Evolutionary conservation across 495 filamentous ascomycete genomes (phyloP), one percentile per base, ranked within the genome.

Genomic region (Tuber borchii): DNA sequence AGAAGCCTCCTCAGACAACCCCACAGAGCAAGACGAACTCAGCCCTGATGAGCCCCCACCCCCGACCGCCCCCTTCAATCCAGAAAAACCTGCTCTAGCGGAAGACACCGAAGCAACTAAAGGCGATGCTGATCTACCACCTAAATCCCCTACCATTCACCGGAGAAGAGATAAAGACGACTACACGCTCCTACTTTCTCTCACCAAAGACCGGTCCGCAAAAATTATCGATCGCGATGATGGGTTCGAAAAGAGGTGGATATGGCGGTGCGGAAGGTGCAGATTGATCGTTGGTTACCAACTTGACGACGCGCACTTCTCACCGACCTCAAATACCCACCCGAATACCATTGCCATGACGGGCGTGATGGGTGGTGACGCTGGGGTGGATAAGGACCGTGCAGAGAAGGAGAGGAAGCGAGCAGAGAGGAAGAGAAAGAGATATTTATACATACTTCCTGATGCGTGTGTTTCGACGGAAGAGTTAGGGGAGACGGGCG

Each of bases 161-260:
- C 70, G 37, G 6, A 69, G 74, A 65, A 71, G 74, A 14, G 75
- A 77, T 61, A 65, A 75, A 46, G 74, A 77, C 44, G 83, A 82
- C 73, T 84, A 84, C 69, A 83, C 78, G 19, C 78, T 82, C 2
- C 77, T 84, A 10, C 76, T 82, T 6, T 73, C 70, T 70, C 83
- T 85, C 14, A 71, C 84, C 3, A 82, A 86, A 0, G 87, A 90
- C 73, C 83, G 85, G 0, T 86, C 86, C 20, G 80, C 88, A 31
- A 86, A 88, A 6, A 83, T 94, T 0, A 84, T 93, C 22, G 83
- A 87, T 7, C 85, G 89, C 4, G 87, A 88, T 77, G 90, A 93
- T 73, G 92, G 92, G 37, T 93, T 92, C 72, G 92, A 94, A 85
- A 92, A 92, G 86, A 82, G 92, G 40, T 83, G 87, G 69, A 77